phyloP scores from a whole-genome alignment of 164 flowering plant genomes.

The Vitis amurensis region DNA sequence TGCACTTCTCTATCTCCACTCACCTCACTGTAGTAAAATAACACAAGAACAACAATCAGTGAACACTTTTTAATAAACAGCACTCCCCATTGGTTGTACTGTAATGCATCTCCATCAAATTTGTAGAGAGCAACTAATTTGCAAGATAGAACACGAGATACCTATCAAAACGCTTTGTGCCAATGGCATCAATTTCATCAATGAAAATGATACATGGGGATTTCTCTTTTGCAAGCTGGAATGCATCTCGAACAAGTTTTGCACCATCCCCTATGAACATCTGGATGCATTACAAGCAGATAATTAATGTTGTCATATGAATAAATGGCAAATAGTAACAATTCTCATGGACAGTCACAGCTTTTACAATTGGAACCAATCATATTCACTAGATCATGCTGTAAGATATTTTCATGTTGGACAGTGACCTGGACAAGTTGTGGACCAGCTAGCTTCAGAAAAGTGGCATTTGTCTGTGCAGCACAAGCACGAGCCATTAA shows the following conservation, averaged over 20 bases:
- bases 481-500: conserved; percentile 29
- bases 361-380: not conserved
- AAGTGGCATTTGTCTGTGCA: conserved; percentile 27
- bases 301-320: not conserved
- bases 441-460: conserved; percentile 25
- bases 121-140: not conserved
- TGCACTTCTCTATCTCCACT: conserved; percentile 31
- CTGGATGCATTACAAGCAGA: not conserved
- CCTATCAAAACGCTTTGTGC: conserved; percentile 66
- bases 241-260: conserved; percentile 49
- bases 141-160: not conserved
- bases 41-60: conserved; percentile 25
- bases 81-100: conserved; percentile 18
- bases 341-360: not conserved
- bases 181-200: conserved; percentile 95
- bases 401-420: conserved; percentile 10
- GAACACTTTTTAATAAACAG: conserved; percentile 22
- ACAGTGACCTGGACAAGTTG: conserved; percentile 21
- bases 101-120: conserved; percentile 14
- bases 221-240: conserved; percentile 85
- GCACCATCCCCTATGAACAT: not conserved
- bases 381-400: conserved; percentile 9
- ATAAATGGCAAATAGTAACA: not conserved
- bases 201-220: conserved; percentile 87
- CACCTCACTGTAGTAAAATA: conserved; percentile 15